Base-by-base conservation (phyloP, 1,284 basidiomycete species). In the Malassezia pachydermatis region DNA sequence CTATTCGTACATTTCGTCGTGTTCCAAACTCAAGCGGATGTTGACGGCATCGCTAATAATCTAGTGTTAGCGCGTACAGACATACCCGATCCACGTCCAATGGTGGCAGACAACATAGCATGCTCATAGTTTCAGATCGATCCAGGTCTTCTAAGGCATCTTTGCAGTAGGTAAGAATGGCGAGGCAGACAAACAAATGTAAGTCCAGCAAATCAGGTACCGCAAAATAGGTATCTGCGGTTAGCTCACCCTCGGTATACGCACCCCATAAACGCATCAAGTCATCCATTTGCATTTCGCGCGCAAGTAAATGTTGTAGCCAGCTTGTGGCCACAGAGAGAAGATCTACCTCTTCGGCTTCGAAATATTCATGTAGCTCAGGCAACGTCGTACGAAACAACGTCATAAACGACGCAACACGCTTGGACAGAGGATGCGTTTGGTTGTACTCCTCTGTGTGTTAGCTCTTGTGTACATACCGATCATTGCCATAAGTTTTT, bases 71-170 rank as follows among this genome's bases (percentile, higher is more conserved):
- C 8, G 43, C 8, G 23, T n/a, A 23, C 1, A 28, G 10, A 50
- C 61, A 37, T 41, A 66, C 59, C 25, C 65, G 44, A 35, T 73
- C 70, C 2, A 73, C 48, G 29, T 72, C 67, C 40, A 71, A 48
- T 16, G 56, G 53, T 2, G 71, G 71, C 10, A 73, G 51, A 20
- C 59, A 64, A n/a, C 59, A 62, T 14, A 73, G 43, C 63, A 72
- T 65, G 43, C 67, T 68, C 48, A 61, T 65, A 27, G 67, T 62
- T 49, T 72, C 71, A 9, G 58, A 61, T 27, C 69, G 54, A 42
- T 73, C 71, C 34, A 73, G 45, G 41, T 72, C 71, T 57, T 73
- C 71, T 32, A 73, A 47, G 22, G 64, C 57, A 43, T 73, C 71
- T 45, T 72, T 68, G 52, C 64, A 67, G 30, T 65, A 67, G 9